phyloP scores from a whole-genome alignment of 1,284 basidiomycete species.

The Takashimella tepidaria region DNA sequence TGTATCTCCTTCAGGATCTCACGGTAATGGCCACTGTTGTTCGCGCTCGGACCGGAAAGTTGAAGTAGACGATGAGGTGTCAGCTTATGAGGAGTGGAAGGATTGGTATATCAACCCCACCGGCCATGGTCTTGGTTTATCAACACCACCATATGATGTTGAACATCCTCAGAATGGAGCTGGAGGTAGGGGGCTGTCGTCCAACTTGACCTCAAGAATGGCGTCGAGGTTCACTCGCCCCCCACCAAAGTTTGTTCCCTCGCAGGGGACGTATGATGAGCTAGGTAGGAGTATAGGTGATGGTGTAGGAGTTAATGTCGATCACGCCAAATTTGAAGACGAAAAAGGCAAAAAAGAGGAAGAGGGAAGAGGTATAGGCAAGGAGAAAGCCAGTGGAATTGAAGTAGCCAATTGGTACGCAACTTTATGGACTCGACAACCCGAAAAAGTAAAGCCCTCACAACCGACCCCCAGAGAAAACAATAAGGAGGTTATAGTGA shows the following conservation, averaged over 20 bases:
- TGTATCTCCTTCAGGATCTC: no score
- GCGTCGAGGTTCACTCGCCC: slow-evolving; percentile 6
- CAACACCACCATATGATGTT: no score
- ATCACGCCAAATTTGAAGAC: slow-evolving; percentile 4
- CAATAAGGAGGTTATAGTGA: slow-evolving; percentile 8
- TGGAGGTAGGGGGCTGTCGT: no score
- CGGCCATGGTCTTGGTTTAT: slow-evolving; percentile 33
- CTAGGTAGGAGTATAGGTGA: slow-evolving; percentile 25
- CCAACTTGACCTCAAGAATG: no score
- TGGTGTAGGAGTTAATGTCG: slow-evolving; percentile 29
- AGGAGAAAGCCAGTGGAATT: slow-evolving; percentile 17
- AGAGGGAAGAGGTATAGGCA: slow-evolving; percentile 3
- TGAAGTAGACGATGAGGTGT: not conserved
- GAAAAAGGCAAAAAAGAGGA: not conserved
- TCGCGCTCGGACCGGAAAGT: no score
- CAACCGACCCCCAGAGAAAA: not conserved
- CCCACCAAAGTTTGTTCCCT: slow-evolving; percentile 35
- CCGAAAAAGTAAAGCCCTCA: no score
- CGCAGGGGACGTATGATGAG: slow-evolving; percentile 29
- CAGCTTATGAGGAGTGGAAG: slow-evolving; percentile 16
- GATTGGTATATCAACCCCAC: slow-evolving; percentile 41
- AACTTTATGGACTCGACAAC: not conserved
- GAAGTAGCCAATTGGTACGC: slow-evolving; percentile 38
- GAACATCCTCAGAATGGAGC: no score
- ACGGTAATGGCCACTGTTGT: no score